These are phyloP conservation scores for Alternaria arborescens DNA, from an alignment of 2,329 filamentous ascomycete species.

Conservation along the genomic window DNA sequence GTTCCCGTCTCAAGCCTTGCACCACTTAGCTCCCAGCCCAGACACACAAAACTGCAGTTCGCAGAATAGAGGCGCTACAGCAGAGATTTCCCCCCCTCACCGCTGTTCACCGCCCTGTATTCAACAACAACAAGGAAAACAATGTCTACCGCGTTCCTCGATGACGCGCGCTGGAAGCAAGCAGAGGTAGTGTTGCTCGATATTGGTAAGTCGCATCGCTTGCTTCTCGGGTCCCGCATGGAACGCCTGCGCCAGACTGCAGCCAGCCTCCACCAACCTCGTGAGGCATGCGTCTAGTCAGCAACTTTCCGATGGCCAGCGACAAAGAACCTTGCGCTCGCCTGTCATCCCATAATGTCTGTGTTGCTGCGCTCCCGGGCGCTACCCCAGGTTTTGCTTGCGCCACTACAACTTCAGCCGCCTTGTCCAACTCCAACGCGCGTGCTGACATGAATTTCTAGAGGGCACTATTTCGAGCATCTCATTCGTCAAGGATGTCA, in stretches of 20 bases:
- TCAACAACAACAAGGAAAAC: slow-evolving; percentile 27
- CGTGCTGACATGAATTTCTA: slow-evolving; percentile 52
- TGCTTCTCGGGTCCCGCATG: slow-evolving; percentile 25
- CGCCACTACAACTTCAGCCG: slow-evolving; percentile 38
- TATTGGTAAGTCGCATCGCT: slow-evolving; percentile 61
- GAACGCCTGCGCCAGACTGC: slow-evolving; percentile 20
- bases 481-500: slow-evolving; percentile 82
- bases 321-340: slow-evolving; percentile 15
- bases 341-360: slow-evolving; percentile 13
- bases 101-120: slow-evolving; percentile 43
- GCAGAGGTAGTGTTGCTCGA: slow-evolving; percentile 64
- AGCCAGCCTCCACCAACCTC: slow-evolving; percentile 28
- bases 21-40: slow-evolving; percentile 40
- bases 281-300: slow-evolving; percentile 33
- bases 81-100: slow-evolving; percentile 43
- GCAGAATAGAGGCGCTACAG: slow-evolving; percentile 16
- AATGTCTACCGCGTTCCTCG: slow-evolving; percentile 40
- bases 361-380: slow-evolving; percentile 26
- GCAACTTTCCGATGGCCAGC: slow-evolving; percentile 18
- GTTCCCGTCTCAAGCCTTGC: slow-evolving; percentile 29
- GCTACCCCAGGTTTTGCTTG: slow-evolving; percentile 42
- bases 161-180: slow-evolving; percentile 40
- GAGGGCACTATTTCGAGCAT: slow-evolving; percentile 86
- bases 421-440: slow-evolving; percentile 20
- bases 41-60: slow-evolving; percentile 32